Evolutionary conservation across 2,329 filamentous ascomycete genomes (phyloP).

Genomic region (Cladobotryum mycophilum): DNA sequence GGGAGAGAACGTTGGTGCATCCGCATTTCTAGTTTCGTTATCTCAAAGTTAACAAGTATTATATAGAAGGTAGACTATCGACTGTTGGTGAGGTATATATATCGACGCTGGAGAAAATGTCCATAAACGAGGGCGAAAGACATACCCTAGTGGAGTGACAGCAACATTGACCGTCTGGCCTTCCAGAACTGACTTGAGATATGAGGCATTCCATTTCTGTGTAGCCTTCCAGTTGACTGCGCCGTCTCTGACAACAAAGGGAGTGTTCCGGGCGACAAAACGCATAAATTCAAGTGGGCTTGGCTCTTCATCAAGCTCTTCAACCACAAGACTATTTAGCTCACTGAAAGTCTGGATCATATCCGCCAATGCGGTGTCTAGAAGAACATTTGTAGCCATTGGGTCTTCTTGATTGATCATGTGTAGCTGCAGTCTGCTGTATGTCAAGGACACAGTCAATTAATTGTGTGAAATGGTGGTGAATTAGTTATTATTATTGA

Average conservation of each 20-base stretch:
- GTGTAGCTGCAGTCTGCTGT: too few species aligned
- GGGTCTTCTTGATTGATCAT: too few species aligned
- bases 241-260: constrained; percentile 63
- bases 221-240: constrained; percentile 58
- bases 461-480: too few species aligned
- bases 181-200: constrained; percentile 50
- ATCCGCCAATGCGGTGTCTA: constrained; percentile 25
- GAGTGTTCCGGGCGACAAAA: constrained; percentile 65
- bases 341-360: constrained; percentile 68
- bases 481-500: too few species aligned
- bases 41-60: not conserved
- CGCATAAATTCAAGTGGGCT: constrained; percentile 76
- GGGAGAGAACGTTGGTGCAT: constrained; percentile 26
- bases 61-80: too few species aligned
- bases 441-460: too few species aligned
- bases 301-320: constrained; percentile 58
- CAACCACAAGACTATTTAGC: constrained; percentile 56
- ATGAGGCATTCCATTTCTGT: constrained; percentile 55
- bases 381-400: not conserved
- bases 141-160: constrained; percentile 65
- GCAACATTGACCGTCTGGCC: constrained; percentile 64
- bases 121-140: not conserved
- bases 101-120: not conserved
- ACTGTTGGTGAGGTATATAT: too few species aligned
- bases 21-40: constrained; percentile 28